Evolutionary conservation across 805 yeast genomes (phyloP).

Genomic region (Soucietia sequanensis): DNA sequence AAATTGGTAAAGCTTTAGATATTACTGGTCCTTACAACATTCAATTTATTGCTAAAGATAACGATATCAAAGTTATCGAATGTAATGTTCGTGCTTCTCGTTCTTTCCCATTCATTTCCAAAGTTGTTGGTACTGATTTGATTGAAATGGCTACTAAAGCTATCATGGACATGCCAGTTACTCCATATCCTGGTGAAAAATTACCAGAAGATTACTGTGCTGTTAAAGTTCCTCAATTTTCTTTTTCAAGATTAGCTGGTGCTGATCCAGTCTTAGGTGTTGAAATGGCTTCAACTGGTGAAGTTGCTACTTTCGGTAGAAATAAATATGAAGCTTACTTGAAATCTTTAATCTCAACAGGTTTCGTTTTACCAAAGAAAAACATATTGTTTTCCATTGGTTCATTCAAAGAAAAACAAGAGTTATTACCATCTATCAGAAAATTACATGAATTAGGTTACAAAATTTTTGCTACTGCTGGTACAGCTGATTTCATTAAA

Average conservation of each 20-base stretch:
- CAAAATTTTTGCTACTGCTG: slow-evolving; percentile 94
- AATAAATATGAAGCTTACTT: slow-evolving; percentile 96
- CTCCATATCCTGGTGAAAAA: slow-evolving; percentile 86
- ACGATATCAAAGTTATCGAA: slow-evolving; percentile 95
- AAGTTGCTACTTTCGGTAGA: slow-evolving; percentile 95
- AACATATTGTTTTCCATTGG: slow-evolving; percentile 93
- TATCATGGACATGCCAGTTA: slow-evolving; percentile 80
- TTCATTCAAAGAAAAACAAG: slow-evolving; percentile 94
- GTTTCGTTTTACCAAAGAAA: slow-evolving; percentile 92
- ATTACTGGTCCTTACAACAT: slow-evolving; percentile 98
- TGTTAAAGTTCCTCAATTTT: slow-evolving; percentile 96
- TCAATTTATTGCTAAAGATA: slow-evolving; percentile 94
- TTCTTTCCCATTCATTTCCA: slow-evolving; percentile 97
- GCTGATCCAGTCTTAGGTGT: slow-evolving; percentile 99
- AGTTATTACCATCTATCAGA: slow-evolving; percentile 82
- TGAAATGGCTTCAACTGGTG: slow-evolving; percentile 98
- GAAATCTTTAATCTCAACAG: slow-evolving; percentile 92
- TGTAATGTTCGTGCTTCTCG: slow-evolving; percentile 99
- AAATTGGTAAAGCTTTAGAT: slow-evolving; percentile 90
- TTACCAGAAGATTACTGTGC: slow-evolving; percentile 95
- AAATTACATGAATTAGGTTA: slow-evolving; percentile 81
- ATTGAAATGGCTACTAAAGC: slow-evolving; percentile 98
- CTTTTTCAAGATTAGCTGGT: slow-evolving; percentile 97
- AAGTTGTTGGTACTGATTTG: slow-evolving; percentile 93
- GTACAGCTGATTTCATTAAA: slow-evolving; percentile 97